phyloP scores from a whole-genome alignment of 768 basidiomycete genomes.

The Boletellus ananiceps region DNA sequence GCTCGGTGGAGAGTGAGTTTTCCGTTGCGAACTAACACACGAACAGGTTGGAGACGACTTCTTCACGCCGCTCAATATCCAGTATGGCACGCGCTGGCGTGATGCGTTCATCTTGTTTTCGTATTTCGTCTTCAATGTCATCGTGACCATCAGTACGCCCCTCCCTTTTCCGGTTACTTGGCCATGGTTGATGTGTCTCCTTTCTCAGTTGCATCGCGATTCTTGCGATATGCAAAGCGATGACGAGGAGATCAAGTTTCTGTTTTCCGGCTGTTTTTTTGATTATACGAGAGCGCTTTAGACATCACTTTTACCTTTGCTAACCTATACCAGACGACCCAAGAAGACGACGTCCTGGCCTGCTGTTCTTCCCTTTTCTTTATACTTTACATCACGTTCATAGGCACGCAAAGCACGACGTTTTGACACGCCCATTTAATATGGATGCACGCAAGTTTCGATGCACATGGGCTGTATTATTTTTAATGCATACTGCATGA shows the following conservation, averaged over 20 bases:
- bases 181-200: background rate
- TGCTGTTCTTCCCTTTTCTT: too few species aligned
- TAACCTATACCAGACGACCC: too few species aligned
- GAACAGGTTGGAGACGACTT: slow-evolving; percentile 61
- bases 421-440: too few species aligned
- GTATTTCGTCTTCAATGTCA: slow-evolving; percentile 68
- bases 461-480: too few species aligned
- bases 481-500: too few species aligned
- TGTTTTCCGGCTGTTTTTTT: background rate
- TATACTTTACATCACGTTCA: too few species aligned
- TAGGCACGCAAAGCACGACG: too few species aligned
- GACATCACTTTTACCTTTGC: background rate
- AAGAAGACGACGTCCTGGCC: too few species aligned
- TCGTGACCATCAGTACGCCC: slow-evolving; percentile 48
- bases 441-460: too few species aligned
- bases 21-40: background rate
- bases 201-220: slow-evolving; percentile 57
- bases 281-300: background rate
- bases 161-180: background rate
- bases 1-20: background rate
- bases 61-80: slow-evolving; percentile 63
- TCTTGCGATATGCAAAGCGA: slow-evolving; percentile 67
- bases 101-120: slow-evolving; percentile 64
- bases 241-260: slow-evolving; percentile 1
- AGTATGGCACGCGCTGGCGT: slow-evolving; percentile 58